phyloP scores from a whole-genome alignment of 176 grass and related monocot genomes.

The Hsuehochloa calcarea region DNA sequence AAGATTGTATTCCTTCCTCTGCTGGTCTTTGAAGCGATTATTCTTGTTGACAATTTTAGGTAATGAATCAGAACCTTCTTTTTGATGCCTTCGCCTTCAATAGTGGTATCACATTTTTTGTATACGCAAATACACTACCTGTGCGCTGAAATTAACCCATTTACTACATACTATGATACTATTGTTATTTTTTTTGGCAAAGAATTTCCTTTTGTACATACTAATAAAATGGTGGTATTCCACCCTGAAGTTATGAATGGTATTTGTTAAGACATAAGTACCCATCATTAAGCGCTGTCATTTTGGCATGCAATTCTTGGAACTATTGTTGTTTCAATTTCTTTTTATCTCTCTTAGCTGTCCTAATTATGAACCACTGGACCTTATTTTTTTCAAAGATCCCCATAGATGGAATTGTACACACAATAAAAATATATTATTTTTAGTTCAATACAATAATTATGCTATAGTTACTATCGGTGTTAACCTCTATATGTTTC shows the following conservation, averaged over 20 bases:
- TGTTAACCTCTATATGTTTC: background rate
- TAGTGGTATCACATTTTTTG: background rate
- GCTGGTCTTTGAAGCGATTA: conserved; percentile 74
- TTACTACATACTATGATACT: background rate
- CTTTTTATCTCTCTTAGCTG: background rate
- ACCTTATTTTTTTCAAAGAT: background rate
- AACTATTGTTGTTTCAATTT: background rate
- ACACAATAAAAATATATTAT: background rate
- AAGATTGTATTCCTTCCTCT: conserved; percentile 95
- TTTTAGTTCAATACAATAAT: conserved; percentile 12
- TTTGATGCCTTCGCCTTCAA: background rate
- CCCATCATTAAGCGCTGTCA: background rate
- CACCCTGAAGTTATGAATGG: background rate
- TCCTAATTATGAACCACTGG: background rate
- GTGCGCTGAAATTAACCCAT: background rate
- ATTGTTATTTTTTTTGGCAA: background rate
- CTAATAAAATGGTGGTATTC: background rate
- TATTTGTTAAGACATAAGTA: background rate
- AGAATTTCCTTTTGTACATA: background rate
- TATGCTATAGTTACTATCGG: conserved; percentile 3
- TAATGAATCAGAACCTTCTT: conserved; percentile 24
- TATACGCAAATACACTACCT: background rate
- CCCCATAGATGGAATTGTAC: background rate
- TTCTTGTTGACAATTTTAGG: conserved; percentile 97
- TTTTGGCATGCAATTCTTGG: background rate